Base-by-base conservation (phyloP, 768 basidiomycete species). In the Naematelia aurantialba region DNA sequence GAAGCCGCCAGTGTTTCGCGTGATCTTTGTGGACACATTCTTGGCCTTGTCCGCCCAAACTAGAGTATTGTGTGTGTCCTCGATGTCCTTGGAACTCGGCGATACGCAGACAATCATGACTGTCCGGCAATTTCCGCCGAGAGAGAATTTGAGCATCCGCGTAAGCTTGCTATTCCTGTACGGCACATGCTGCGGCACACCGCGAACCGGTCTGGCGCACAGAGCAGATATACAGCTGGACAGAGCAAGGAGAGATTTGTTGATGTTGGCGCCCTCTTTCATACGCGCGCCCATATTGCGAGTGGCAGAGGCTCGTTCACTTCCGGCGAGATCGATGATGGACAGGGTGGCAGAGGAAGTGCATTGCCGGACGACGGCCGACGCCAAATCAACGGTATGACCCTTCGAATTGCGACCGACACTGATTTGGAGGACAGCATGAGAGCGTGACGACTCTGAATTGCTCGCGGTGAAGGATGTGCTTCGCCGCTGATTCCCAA, bases 51-150 rank as follows among this genome's bases (percentile, higher is more conserved):
- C 93, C 22, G 96, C 96, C 77, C 98, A 99, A 61, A 96, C 81
- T 49, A 99, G 86, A 1, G 96, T 98, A 75, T 99, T 99, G 75
- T 96, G 91, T 29, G 96, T 98, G 76, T 99, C 96, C 72, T 98
- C 96, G 75, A 97, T 96, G 79, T 99, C 92, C 34, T 84, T 84
- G 34, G 91, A 92, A 3, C 92, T 91, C 1, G 96, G 96, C 0
- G 92, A 92, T 48, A 99, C 82, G 75, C 96, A 98, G 61, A 98
- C 94, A 63, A 97, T 91, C 96, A 98, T 99, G 73, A 96, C 92
- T 0, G 96, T 99, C 79, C 94, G 91, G 83, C 96, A 99, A 77
- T 98, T 98, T 4, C 96, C 96, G 1, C 94, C 94, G 49, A 98
- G 84, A 1, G 94, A 93, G 81, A 97, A 97, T 78, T 97, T 98